Conservation (phyloP, 192 early-diverging fungal species). For the Lobosporangium transversale region DNA sequence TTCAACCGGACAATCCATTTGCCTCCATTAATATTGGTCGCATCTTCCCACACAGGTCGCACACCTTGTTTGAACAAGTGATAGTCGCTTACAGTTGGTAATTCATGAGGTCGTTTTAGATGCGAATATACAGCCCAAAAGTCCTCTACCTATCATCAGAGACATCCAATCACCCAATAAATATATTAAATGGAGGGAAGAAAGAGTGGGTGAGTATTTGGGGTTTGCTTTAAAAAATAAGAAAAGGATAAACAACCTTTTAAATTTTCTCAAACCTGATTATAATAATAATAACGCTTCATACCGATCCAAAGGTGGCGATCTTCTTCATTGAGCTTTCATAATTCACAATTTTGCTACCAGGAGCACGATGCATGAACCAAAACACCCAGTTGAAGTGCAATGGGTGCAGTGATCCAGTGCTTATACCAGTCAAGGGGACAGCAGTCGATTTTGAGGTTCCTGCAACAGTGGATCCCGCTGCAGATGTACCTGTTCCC, state of each 20-base stretch:
- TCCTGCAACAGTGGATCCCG: not conserved
- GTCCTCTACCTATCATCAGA: constrained; percentile 66
- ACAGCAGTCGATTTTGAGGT: not conserved
- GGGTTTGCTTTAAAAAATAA: too few species aligned
- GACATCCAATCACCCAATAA: too few species aligned
- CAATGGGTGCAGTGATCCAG: constrained; percentile 68
- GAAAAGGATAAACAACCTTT: not conserved
- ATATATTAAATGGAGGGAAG: not conserved
- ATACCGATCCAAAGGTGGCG: constrained; percentile 80
- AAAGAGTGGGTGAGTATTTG: too few species aligned
- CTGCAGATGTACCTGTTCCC: not conserved
- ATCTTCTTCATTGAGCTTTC: constrained; percentile 88
- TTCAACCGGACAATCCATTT: constrained; percentile 96
- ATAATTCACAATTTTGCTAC: constrained; percentile 89
- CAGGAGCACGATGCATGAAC: constrained; percentile 93
- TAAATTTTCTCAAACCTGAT: too few species aligned
- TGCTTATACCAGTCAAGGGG: not conserved
- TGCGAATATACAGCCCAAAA: constrained; percentile 86
- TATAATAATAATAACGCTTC: not conserved
- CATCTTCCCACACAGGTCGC: constrained; percentile 97
- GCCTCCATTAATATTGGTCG: constrained; percentile 85
- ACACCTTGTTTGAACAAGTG: constrained; percentile 94
- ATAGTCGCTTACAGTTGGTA: constrained; percentile 89
- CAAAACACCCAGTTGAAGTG: constrained; percentile 90
- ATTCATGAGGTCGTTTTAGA: constrained; percentile 82